phyloP scores from a whole-genome alignment of 2,329 filamentous ascomycete genomes.

The Diplodia sapinea region DNA sequence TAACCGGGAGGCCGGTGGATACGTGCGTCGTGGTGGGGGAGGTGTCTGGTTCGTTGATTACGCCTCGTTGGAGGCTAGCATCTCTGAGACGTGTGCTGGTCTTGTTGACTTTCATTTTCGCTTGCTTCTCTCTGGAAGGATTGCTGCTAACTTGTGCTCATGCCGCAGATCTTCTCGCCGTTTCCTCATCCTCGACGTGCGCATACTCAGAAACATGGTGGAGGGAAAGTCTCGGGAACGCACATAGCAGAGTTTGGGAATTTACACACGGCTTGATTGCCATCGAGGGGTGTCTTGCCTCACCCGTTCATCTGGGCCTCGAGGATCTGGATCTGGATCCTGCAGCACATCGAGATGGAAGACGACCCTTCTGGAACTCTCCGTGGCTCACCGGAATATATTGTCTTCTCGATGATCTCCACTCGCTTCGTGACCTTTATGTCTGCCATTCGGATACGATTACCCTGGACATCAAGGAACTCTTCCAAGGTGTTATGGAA shows the following conservation, averaged over 20 bases:
- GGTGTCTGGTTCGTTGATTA: background rate
- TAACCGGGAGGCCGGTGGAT: background rate
- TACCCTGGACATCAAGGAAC: too few relatives aligned
- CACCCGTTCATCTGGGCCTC: too few relatives aligned
- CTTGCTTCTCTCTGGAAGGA: background rate
- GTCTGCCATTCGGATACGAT: too few relatives aligned
- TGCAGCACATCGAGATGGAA: too few relatives aligned
- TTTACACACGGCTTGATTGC: too few relatives aligned
- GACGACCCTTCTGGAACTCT: too few relatives aligned
- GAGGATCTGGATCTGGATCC: too few relatives aligned
- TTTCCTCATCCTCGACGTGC: background rate
- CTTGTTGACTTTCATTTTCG: background rate
- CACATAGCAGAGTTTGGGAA: background rate
- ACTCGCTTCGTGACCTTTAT: too few relatives aligned
- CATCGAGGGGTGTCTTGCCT: too few relatives aligned
- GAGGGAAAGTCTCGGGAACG: background rate
- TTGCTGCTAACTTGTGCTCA: background rate
- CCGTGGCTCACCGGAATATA: too few relatives aligned
- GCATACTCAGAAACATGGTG: background rate
- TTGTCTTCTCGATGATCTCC: too few relatives aligned
- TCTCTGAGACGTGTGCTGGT: background rate
- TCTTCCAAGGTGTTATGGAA: too few relatives aligned
- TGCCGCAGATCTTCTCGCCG: background rate
- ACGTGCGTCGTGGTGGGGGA: background rate
- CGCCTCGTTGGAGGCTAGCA: background rate